Conservation (phyloP, 164 flowering plant genomes). For the Nelumbo lutea region DNA sequence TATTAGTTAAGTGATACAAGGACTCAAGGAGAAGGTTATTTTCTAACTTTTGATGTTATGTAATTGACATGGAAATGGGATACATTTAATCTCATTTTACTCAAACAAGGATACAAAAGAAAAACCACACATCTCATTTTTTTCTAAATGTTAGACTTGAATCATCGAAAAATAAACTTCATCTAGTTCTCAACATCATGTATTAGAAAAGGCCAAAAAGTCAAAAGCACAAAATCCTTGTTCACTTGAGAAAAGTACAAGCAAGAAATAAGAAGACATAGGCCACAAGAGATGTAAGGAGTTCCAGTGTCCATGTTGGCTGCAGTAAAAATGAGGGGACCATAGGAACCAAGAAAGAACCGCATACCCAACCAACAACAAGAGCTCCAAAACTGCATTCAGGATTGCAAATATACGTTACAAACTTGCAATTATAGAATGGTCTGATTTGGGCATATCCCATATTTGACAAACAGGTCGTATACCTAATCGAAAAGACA, state of each 20-base stretch:
- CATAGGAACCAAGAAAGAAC: slow-evolving; percentile 66
- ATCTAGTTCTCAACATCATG: slow-evolving; percentile 1
- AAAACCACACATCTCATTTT: neutral
- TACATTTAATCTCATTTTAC: no score
- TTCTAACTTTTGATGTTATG: no score
- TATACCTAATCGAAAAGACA: no score
- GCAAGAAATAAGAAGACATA: slow-evolving; percentile 70
- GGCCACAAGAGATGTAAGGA: slow-evolving; percentile 73
- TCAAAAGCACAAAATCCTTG: neutral
- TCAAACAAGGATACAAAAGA: neutral
- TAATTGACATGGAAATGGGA: no score
- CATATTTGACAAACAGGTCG: no score
- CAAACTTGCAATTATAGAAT: no score
- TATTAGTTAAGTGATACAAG: no score
- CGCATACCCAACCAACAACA: slow-evolving; percentile 79
- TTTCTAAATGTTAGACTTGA: neutral
- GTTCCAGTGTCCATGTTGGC: slow-evolving; percentile 91
- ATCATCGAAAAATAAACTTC: neutral
- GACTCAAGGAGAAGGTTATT: no score
- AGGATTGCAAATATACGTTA: neutral
- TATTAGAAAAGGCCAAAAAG: neutral
- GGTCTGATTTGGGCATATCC: no score
- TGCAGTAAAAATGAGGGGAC: slow-evolving; percentile 57
- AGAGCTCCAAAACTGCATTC: slow-evolving; percentile 68
- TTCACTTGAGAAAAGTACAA: slow-evolving; percentile 86